Base-by-base conservation (phyloP, 2,329 filamentous ascomycete genomes). In the Ophiostoma populinum region DNA sequence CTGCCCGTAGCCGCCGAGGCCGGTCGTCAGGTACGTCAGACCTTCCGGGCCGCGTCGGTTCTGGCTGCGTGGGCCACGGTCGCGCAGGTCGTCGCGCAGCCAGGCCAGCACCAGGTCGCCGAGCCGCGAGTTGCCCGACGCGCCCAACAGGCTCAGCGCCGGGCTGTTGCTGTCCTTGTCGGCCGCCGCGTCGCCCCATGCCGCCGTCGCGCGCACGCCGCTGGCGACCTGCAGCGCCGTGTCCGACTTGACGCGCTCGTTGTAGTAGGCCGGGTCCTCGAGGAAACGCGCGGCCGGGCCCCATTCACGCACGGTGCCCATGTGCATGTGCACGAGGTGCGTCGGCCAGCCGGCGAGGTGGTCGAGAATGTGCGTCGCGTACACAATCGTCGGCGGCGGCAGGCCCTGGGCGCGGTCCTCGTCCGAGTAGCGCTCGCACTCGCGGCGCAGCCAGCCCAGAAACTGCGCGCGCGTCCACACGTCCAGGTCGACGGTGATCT, bases 401-500 rank as follows among this genome's bases (percentile, higher is more conserved):
- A 29, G 26, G 15, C 32, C 35, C 11, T 21, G 13, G 5, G 12
- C 36, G 17, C 32, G 28, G 36, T 24, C 7, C 6, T n/a, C 25
- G 6, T 40, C 94, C 25, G 73, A 65, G 35, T 87, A 65, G 7
- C 52, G 62, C 57, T 87, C 79, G 0, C 87, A 94, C 70, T 98
- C 90, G 40, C 65, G 63, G 57, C 85, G 85, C 49, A 98, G 57
- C 62, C 87, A 98, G 28, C 59, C 65, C 21, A 98, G 64, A 54
- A 98, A 98, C 51, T 86, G 77, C 47, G 75, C 75, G 12, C 90
- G 70, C 37, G 73, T 80, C 40, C 94, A 67, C 39, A 98, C 67
- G 55, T 98, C 90, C 41, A 98, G 62, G 54, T 98, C 90, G 7
- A 98, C 90, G 1, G 90, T 98, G 54, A 95, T 93, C 55, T 95